Percentiles rank a stretch among this genome's conserved stretches.
These are phyloP conservation scores for Scleroderma citrinum DNA, from an alignment of 768 basidiomycete species.

Conservation along the genomic window DNA sequence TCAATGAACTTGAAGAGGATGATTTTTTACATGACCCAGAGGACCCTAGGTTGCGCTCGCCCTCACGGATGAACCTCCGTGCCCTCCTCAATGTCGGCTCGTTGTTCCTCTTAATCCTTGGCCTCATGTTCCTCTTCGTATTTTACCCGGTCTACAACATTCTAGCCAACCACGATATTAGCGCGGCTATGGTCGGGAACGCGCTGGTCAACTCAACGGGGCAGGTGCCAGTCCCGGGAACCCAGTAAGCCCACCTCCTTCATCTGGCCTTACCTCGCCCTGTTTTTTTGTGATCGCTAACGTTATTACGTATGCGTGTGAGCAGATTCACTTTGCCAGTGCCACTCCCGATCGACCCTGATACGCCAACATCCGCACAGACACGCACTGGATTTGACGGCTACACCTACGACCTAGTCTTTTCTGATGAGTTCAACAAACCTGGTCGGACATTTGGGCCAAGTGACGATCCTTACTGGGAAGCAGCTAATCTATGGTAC, in stretches of 20 bases:
- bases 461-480: constrained; percentile 67
- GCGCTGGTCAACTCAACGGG: constrained; percentile 62
- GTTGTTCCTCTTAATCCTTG: constrained; percentile 53
- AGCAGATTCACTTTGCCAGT: constrained; percentile 20
- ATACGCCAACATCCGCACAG: constrained; percentile 56
- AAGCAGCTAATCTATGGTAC: constrained; percentile 70
- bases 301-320: too few relatives aligned
- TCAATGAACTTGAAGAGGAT: constrained; percentile 61
- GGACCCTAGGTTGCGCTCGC: constrained; percentile 22
- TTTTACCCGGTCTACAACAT: constrained; percentile 66
- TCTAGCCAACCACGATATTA: constrained; percentile 24
- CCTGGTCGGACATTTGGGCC: constrained; percentile 48
- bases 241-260: constrained; percentile 27
- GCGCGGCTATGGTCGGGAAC: constrained; percentile 53
- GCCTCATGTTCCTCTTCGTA: constrained; percentile 69
- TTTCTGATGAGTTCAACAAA: constrained; percentile 59
- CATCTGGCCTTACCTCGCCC: constrained; percentile 1
- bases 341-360: constrained; percentile 60
- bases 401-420: constrained; percentile 57
- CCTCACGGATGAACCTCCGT: constrained; percentile 31
- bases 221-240: constrained; percentile 44
- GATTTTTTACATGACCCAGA: constrained; percentile 68
- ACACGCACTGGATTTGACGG: constrained; percentile 71
- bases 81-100: constrained; percentile 67
- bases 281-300: not conserved